A percentile compares a stretch with the other conserved stretches of the same genome.
Evolutionary conservation across 176 grass and related monocot species (phyloP).

Genomic region (Chloris gayana): DNA sequence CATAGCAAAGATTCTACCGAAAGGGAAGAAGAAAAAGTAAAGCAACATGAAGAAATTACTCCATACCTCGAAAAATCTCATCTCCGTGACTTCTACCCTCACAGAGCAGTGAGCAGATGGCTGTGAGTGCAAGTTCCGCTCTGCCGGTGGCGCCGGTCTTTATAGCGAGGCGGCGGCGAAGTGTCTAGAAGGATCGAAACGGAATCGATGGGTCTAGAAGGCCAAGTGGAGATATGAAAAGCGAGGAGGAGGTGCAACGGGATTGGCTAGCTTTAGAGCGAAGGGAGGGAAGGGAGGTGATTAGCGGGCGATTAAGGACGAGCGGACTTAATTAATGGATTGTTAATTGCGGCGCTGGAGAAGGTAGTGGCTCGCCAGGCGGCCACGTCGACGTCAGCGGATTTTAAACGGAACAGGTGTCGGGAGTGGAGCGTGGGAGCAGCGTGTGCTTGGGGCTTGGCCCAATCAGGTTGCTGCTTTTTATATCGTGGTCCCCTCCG

Average conservation of each 20-base stretch:
- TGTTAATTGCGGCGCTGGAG: slow-evolving; percentile 30
- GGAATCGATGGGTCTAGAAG: slow-evolving; percentile 30
- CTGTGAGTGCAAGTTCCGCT: neutral
- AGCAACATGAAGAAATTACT: slow-evolving; percentile 1
- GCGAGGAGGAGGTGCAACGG: neutral
- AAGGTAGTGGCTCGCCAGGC: slow-evolving; percentile 9
- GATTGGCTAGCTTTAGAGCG: slow-evolving; percentile 5
- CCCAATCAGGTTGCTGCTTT: slow-evolving; percentile 24
- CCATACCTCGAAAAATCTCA: slow-evolving; percentile 38
- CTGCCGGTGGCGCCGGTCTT: neutral
- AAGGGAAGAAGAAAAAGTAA: neutral
- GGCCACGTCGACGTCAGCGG: slow-evolving; percentile 30
- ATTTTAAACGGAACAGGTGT: slow-evolving; percentile 56
- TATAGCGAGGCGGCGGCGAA: slow-evolving; percentile 36
- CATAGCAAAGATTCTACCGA: neutral
- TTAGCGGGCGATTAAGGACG: slow-evolving; percentile 5
- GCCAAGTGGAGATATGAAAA: slow-evolving; percentile 45
- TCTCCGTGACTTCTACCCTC: neutral
- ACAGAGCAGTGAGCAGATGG: neutral
- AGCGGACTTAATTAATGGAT: neutral
- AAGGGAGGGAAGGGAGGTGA: neutral
- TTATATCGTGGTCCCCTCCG: neutral
- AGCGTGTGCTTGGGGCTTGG: neutral
- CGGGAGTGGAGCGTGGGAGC: neutral
- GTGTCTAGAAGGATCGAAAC: slow-evolving; percentile 52